Base-by-base conservation (phyloP, 257 asterid species). In the Capsicum rhomboideum region DNA sequence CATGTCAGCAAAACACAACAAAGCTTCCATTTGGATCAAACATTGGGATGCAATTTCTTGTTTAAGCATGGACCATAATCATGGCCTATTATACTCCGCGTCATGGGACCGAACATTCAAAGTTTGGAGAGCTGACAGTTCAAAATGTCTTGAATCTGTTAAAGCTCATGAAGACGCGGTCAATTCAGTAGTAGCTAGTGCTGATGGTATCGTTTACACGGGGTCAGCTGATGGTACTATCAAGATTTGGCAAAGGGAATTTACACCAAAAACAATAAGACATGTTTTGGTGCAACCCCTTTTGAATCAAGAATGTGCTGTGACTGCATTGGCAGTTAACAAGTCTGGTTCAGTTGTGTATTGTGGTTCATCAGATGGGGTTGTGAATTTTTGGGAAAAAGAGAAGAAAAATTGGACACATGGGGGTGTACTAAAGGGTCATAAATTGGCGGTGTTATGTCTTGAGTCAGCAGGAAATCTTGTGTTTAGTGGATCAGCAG, bases 401-500 rank as follows among this genome's bases (percentile, higher is more conserved):
- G 69, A 75, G 61, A 74, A 84, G 72, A 81, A 28, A n/a, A 42
- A 0, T 42, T 69, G 77, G 53, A 44, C 72, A 8, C 85, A 83
- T 59, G 89, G 87, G 0, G 89, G 89, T 12, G 87, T 84, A 12
- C 80, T 86, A 53, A 71, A 85, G 1, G 86, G 89, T 31, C 89
- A 86, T 66, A 86, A 86, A 64, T 68, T 83, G 29, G 89, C 89
- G 40, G 87, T 86, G 28, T 20, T 86, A 13, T 86, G 89, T 42
- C 79, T 86, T 40, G 89, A 86, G 1, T 74, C 84, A 59, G 86
- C 85, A 2, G 87, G 85, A 29, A 82, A 82, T 49, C 61, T 87
- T 53, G 86, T 87, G 17, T 83, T 87, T 56, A 87, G 90, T 61
- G 90, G 90, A 31, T 85, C 90, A 2, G 88, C 88, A 0, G 90